Percentiles rank a stretch among this genome's conserved stretches.
These are phyloP conservation scores for Kodamaea arcana DNA, from an alignment of 1,139 yeast genomes.

Conservation along the genomic window DNA sequence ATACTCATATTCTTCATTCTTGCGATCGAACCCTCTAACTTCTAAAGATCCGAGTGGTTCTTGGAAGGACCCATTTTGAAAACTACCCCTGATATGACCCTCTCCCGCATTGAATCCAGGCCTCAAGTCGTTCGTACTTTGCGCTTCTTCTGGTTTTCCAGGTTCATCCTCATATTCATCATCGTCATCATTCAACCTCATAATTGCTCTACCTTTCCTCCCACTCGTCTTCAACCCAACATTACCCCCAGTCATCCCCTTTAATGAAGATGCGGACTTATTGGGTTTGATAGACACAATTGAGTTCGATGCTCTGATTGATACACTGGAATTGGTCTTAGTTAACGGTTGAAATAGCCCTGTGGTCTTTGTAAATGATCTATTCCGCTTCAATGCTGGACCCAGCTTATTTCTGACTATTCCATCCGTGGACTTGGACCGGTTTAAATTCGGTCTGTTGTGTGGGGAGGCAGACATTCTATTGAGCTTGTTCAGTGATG, in stretches of 20 bases:
- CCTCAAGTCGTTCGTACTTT: too few relatives aligned
- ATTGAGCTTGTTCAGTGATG: conserved; percentile 27
- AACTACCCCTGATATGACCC: too few relatives aligned
- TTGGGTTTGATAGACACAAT: conserved; percentile 22
- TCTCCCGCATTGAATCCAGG: too few relatives aligned
- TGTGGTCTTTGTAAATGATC: conserved; percentile 35
- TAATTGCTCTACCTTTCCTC: conserved; percentile 38
- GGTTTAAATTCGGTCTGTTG: conserved; percentile 30
- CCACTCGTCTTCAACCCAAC: conserved; percentile 38
- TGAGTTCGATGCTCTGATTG: conserved; percentile 21
- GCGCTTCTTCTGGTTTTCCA: too few relatives aligned
- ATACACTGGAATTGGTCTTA: conserved; percentile 28
- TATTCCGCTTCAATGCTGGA: conserved; percentile 28
- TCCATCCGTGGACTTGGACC: conserved; percentile 45
- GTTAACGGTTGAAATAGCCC: conserved; percentile 38
- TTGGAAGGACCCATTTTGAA: too few relatives aligned
- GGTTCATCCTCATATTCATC: conserved; percentile 11
- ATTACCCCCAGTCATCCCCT: conserved; percentile 22
- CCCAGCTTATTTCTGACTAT: conserved; percentile 22
- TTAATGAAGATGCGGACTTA: conserved; percentile 34
- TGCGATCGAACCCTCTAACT: too few relatives aligned
- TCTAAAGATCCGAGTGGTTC: too few relatives aligned
- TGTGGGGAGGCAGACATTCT: conserved; percentile 11
- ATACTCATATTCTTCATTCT: too few relatives aligned
- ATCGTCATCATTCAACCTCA: conserved; percentile 27